Conservation (phyloP, 1,284 basidiomycete genomes). For the Mycena sp. region DNA sequence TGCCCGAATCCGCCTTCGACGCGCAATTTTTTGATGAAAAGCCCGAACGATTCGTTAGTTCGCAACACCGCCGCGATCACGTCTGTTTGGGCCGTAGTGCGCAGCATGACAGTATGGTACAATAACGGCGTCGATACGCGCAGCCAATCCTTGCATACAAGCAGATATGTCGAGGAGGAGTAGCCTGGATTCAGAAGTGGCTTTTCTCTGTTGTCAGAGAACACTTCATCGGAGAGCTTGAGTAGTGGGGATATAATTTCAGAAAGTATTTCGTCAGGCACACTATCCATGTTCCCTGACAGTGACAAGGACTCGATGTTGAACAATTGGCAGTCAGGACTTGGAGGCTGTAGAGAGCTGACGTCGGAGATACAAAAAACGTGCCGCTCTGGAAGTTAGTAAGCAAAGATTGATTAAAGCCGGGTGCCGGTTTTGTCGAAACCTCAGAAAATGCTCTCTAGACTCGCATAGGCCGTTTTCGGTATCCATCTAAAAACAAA, state of each 20-base stretch:
- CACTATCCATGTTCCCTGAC: too few species aligned
- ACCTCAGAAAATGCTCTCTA: too few species aligned
- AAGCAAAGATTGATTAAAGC: too few species aligned
- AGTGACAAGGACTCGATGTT: too few species aligned
- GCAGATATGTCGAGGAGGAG: too few species aligned
- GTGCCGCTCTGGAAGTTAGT: too few species aligned
- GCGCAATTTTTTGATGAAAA: constrained; percentile 1
- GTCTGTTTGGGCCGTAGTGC: neutral
- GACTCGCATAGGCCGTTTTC: too few species aligned
- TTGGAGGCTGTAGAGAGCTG: too few species aligned
- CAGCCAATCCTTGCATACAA: constrained; percentile 6
- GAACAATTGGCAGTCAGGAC: too few species aligned
- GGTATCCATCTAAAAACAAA: too few species aligned
- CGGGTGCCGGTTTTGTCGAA: too few species aligned
- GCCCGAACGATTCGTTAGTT: neutral
- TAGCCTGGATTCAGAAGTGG: neutral
- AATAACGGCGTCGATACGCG: neutral
- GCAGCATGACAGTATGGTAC: constrained; percentile 4
- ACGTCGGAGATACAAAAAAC: too few species aligned
- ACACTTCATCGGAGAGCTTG: constrained; percentile 1
- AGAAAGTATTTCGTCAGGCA: constrained; percentile 13
- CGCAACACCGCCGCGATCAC: neutral
- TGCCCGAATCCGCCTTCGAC: constrained; percentile 9
- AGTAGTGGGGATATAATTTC: constrained; percentile 8
- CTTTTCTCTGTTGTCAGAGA: neutral